These are phyloP conservation scores for Nicotiana sylvestris DNA, from an alignment of 257 asterid genomes.

Conservation along the genomic window DNA sequence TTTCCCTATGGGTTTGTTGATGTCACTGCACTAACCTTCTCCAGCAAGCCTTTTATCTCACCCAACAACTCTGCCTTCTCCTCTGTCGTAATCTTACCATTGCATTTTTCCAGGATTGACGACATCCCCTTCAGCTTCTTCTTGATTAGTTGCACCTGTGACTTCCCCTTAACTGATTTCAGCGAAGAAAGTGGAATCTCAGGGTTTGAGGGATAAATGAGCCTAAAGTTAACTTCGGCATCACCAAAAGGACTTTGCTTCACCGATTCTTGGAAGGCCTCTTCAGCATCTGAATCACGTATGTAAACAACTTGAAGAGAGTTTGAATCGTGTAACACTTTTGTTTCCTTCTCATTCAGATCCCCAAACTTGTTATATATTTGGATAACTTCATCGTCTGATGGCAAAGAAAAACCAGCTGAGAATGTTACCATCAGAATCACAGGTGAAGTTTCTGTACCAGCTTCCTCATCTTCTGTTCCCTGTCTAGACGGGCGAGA, in stretches of 20 bases:
- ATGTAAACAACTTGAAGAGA: constrained; percentile 32
- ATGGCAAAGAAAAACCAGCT: constrained; percentile 46
- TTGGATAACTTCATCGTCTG: constrained; percentile 43
- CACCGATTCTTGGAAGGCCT: constrained; percentile 43
- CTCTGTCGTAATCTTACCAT: constrained; percentile 26
- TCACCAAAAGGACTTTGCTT: constrained; percentile 40
- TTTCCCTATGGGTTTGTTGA: constrained; percentile 11
- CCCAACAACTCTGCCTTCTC: constrained; percentile 29
- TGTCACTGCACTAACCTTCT: constrained; percentile 27
- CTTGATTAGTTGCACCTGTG: constrained; percentile 20
- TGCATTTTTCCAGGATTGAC: constrained; percentile 28
- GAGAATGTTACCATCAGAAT: constrained; percentile 41
- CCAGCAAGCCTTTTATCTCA: constrained; percentile 30
- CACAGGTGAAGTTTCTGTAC: constrained; percentile 19
- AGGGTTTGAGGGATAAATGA: constrained; percentile 25
- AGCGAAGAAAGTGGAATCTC: constrained; percentile 17
- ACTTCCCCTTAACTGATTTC: constrained; percentile 22
- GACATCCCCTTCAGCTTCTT: constrained; percentile 25
- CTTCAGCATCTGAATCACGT: constrained; percentile 42
- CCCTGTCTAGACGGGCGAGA: constrained; percentile 22
- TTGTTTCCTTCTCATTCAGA: constrained; percentile 41
- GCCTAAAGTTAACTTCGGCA: constrained; percentile 27
- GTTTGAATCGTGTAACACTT: constrained; percentile 28
- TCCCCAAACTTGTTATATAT: constrained; percentile 47
- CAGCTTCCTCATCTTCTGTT: constrained; percentile 8